Percentiles rank a stretch among this genome's conserved stretches.
phyloP scores from a whole-genome alignment of 2,329 filamentous ascomycete species.

The Aspergillus texensis region DNA sequence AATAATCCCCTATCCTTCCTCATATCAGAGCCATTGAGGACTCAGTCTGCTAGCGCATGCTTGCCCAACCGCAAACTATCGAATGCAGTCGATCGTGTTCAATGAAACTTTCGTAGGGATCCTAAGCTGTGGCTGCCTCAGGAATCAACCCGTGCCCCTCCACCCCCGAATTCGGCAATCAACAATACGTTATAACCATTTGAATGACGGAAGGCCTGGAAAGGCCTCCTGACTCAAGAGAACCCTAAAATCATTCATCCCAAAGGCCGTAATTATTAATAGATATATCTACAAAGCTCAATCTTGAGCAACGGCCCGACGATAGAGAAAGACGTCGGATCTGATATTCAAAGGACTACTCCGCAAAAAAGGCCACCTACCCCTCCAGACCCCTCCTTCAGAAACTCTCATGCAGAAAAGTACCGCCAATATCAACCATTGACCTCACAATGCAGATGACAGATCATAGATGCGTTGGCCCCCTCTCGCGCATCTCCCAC shows the following conservation, averaged over 20 bases:
- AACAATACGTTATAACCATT: background rate
- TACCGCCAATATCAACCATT: background rate
- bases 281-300: background rate
- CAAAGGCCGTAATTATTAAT: background rate
- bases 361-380: background rate
- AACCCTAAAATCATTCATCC: background rate
- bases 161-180: background rate
- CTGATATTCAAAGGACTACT: background rate
- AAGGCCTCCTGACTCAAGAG: background rate
- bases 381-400: background rate
- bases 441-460: background rate
- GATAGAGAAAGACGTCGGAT: background rate
- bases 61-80: background rate
- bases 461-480: conserved; percentile 2
- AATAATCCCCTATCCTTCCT: background rate
- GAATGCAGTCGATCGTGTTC: background rate
- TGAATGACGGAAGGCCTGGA: background rate
- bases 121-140: background rate
- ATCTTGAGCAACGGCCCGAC: background rate
- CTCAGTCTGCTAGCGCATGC: too few species aligned
- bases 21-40: background rate
- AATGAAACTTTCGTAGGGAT: background rate
- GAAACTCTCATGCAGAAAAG: background rate
- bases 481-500: background rate
- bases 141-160: background rate